A percentile compares a stretch with the other conserved stretches of the same genome.
phyloP scores from a whole-genome alignment of 768 basidiomycete genomes.

The Lactarius sanguifluus region DNA sequence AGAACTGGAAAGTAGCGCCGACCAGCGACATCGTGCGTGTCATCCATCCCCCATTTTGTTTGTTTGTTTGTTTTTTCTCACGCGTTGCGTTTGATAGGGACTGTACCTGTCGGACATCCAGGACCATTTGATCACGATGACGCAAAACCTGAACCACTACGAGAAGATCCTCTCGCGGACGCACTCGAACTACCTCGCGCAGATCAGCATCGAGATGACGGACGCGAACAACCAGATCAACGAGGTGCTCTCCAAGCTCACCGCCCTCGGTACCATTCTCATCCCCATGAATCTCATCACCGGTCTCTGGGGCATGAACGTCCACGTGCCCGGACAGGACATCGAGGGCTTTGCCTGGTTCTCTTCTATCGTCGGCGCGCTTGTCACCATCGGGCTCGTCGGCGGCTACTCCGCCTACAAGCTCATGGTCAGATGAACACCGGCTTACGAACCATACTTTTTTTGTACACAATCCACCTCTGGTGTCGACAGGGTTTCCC shows the following conservation, averaged over 20 bases:
- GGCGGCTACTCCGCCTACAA: constrained; percentile 80
- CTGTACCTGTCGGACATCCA: constrained; percentile 95
- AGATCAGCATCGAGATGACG: constrained; percentile 99
- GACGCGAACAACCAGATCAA: constrained; percentile 99
- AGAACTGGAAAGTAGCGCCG: constrained; percentile 98
- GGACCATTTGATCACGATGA: constrained; percentile 99
- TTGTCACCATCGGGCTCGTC: constrained; percentile 78
- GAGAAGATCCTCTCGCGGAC: constrained; percentile 99
- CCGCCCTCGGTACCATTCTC: constrained; percentile 95
- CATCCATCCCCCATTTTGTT: too few species aligned
- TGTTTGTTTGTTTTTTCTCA: background rate
- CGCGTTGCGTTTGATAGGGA: constrained; percentile 51
- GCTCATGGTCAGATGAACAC: constrained; percentile 52
- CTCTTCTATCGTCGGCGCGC: constrained; percentile 73
- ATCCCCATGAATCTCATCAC: constrained; percentile 98
- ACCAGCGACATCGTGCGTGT: constrained; percentile 88
- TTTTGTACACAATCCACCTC: background rate
- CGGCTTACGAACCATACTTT: background rate
- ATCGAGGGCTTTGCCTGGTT: constrained; percentile 78
- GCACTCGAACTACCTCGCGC: constrained; percentile 98
- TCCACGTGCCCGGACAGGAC: constrained; percentile 89
- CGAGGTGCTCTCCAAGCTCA: constrained; percentile 95
- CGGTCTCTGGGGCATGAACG: constrained; percentile 99
- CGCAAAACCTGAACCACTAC: constrained; percentile 98
- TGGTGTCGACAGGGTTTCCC: background rate